These are phyloP conservation scores for Scortechinia acanthostroma DNA, from an alignment of 2,329 filamentous ascomycete genomes.

Conservation along the genomic window DNA sequence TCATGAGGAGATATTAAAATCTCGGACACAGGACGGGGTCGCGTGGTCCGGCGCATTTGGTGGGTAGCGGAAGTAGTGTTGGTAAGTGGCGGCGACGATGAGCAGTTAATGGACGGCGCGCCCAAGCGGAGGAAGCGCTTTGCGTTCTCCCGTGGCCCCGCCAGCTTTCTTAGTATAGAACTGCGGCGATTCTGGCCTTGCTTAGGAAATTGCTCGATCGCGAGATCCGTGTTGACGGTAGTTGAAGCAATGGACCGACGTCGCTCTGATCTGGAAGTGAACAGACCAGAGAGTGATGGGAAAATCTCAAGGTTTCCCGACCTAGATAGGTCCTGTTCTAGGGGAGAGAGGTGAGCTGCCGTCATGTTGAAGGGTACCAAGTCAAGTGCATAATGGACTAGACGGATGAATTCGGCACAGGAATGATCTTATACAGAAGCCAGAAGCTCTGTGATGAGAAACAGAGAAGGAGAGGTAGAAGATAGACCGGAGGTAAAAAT, in stretches of 20 bases:
- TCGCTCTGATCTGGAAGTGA: neutral
- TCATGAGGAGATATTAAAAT: conserved; percentile 18
- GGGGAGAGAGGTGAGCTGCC: conserved; percentile 13
- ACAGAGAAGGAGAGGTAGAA: conserved; percentile 3
- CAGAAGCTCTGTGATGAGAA: neutral
- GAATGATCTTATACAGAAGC: neutral
- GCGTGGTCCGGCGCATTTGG: conserved; percentile 10
- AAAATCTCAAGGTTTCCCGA: neutral
- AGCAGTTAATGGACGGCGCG: conserved; percentile 14
- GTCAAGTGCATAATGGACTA: conserved; percentile 4
- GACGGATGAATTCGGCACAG: too few relatives aligned
- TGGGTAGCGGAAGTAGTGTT: conserved; percentile 1
- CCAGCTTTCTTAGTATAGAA: conserved; percentile 21
- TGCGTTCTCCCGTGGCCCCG: conserved; percentile 32
- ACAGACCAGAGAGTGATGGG: neutral
- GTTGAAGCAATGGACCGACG: neutral
- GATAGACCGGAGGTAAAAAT: conserved; percentile 5
- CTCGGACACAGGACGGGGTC: conserved; percentile 20
- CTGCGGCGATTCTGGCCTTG: conserved; percentile 7
- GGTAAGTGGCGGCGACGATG: conserved; percentile 9
- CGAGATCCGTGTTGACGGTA: neutral
- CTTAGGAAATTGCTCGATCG: conserved; percentile 15
- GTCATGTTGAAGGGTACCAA: conserved; percentile 12
- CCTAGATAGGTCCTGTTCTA: neutral
- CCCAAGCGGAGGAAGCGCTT: conserved; percentile 33